Evolutionary conservation across 2,329 filamentous ascomycete species (phyloP).

Genomic region (Akanthomyces dipterigenus): DNA sequence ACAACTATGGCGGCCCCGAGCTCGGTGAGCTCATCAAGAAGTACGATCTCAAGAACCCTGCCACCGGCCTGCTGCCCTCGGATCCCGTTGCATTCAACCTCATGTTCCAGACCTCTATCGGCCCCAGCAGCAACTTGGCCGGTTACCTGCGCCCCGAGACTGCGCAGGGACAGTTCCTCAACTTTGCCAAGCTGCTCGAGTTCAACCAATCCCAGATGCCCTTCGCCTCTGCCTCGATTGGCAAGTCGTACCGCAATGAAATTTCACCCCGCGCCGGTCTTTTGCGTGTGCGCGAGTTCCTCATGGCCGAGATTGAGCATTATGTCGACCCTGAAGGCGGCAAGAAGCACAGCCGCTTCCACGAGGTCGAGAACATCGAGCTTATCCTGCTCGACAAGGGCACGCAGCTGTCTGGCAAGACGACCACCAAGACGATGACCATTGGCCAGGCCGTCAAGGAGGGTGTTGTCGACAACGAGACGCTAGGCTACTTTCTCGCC

Average conservation of each 20-base stretch:
- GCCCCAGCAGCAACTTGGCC: conserved; percentile 78
- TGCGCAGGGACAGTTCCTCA: conserved; percentile 95
- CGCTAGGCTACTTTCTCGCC: conserved; percentile 92
- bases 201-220: conserved; percentile 95
- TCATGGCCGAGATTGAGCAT: conserved; percentile 99
- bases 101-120: conserved; percentile 96
- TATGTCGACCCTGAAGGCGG: conserved; percentile 91
- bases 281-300: conserved; percentile 88
- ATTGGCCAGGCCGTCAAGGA: conserved; percentile 82
- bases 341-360: conserved; percentile 89
- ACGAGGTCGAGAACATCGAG: conserved; percentile 76
- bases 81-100: conserved; percentile 92
- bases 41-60: conserved; percentile 84
- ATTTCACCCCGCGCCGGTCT: conserved; percentile 91
- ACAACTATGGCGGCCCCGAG: conserved; percentile 86
- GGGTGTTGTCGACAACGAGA: conserved; percentile 91
- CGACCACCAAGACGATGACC: conserved; percentile 61
- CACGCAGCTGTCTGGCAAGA: conserved; percentile 82
- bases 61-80: conserved; percentile 66
- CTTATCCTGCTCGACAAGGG: conserved; percentile 78
- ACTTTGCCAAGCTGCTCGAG: conserved; percentile 92
- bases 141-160: conserved; percentile 91
- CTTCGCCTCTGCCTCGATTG: conserved; percentile 93
- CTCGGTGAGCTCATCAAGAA: conserved; percentile 85
- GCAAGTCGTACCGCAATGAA: conserved; percentile 97